Evolutionary conservation across 106 monocot species (phyloP).

Genomic region (Chionographis japonica): DNA sequence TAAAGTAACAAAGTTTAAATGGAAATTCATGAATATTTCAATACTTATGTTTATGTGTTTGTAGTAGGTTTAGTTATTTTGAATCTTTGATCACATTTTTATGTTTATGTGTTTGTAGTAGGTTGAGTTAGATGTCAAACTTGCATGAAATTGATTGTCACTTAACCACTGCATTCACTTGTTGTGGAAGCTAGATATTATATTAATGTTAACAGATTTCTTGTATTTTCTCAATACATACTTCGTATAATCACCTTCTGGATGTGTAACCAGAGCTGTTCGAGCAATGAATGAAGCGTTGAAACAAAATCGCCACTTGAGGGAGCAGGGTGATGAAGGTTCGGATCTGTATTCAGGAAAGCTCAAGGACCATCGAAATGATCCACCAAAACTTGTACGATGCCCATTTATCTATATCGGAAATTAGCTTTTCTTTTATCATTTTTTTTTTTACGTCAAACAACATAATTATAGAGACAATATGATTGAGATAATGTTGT

Average conservation of each 20-base stretch:
- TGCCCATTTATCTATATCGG: background rate
- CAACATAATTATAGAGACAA: no score
- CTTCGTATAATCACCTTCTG: background rate
- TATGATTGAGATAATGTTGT: no score
- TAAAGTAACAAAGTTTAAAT: no score
- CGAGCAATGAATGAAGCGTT: slow-evolving; percentile 75
- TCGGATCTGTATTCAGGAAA: slow-evolving; percentile 16
- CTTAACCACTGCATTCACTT: background rate
- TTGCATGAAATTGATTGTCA: background rate
- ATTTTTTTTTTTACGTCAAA: background rate
- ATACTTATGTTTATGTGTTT: no score
- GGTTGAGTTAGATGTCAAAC: no score
- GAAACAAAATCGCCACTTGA: slow-evolving; percentile 62
- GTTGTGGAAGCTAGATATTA: background rate
- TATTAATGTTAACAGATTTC: background rate
- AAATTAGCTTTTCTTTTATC: background rate
- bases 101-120: no score
- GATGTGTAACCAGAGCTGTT: slow-evolving; percentile 54
- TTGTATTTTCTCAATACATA: background rate
- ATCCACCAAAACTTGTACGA: slow-evolving; percentile 40
- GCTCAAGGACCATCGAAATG: slow-evolving; percentile 14
- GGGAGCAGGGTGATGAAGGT: slow-evolving; percentile 35
- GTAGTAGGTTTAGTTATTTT: no score
- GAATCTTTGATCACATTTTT: no score
- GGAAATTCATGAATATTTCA: no score